Base-by-base conservation (phyloP, 768 basidiomycete species). In the Coprinopsis cinerea region DNA sequence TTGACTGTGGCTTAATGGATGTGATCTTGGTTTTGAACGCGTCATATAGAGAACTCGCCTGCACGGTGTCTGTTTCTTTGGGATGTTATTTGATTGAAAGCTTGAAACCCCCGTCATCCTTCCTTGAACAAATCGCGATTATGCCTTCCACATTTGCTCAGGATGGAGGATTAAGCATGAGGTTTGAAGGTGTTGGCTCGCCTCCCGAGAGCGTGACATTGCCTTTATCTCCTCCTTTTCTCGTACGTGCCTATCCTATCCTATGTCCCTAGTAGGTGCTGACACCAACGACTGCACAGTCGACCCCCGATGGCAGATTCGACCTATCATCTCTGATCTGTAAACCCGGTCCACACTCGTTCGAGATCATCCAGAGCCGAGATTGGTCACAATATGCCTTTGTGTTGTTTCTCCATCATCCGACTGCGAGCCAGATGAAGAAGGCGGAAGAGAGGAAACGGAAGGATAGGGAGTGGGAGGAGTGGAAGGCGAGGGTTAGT, bases 261-360 rank as follows among this genome's bases (percentile, higher is more conserved):
- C 15, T 15, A 7, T 32, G 9, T 32, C 30, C 7, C 7, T 9
- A 10, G 11, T 11, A 39, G 17, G 17, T 10, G 6, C 17, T 20
- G 22, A 10, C 18, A 27, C 23, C 11, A 25, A 27, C 7, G 9
- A 15, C 17, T 35, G 1, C 40, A 14, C 36, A 81, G 79, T 52
- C 73, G 22, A 75, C 72, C 5, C 65, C 73, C 1, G 71, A 81
- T 39, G 69, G 67, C 51, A 63, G 75, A 15, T 69, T 82, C 18
- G 81, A 83, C 53, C 41, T 83, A 10, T 78, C 78, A 1, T 65
- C 67, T 15, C 71, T 76, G 47, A 52, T 78, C 20, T n/a, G n/a
- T n/a, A 57, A 51, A 15, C 32, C 44, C 0, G 80, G 78, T 17
- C 36, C 58, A 7, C 81, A 81, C 53, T 61, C 47, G 0, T 57